Conservation (phyloP, 2,329 filamentous ascomycete genomes). For the Fusarium floridanum region DNA sequence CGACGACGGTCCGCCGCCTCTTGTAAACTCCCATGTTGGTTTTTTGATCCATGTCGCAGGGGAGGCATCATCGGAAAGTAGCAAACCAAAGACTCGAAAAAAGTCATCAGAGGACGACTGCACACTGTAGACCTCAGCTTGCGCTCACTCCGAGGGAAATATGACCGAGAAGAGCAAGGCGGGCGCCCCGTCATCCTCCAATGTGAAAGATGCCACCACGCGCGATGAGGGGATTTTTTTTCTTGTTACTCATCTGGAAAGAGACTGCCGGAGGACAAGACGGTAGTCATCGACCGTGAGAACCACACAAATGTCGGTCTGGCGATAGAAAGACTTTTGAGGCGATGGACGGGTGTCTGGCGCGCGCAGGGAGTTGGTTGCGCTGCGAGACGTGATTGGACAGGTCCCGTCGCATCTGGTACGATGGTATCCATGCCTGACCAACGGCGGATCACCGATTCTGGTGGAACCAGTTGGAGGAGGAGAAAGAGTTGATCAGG, state of each 20-base stretch:
- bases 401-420: constrained; percentile 25
- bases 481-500: constrained; percentile 28
- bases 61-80: neutral
- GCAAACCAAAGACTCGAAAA: neutral
- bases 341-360: constrained; percentile 36
- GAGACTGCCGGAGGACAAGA: constrained; percentile 17
- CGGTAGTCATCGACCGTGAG: constrained; percentile 15
- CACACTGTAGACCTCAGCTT: constrained; percentile 25
- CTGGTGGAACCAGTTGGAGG: constrained; percentile 40
- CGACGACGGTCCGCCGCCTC: constrained; percentile 29
- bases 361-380: constrained; percentile 28
- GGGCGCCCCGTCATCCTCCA: constrained; percentile 4
- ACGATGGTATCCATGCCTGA: constrained; percentile 34
- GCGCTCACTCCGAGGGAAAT: constrained; percentile 5
- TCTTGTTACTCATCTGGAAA: neutral
- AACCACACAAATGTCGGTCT: constrained; percentile 44
- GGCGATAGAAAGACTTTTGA: constrained; percentile 30
- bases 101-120: constrained; percentile 11
- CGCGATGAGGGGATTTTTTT: constrained; percentile 11
- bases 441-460: constrained; percentile 41
- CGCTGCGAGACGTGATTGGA: constrained; percentile 39
- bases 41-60: constrained; percentile 19
- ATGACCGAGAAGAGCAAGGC: constrained; percentile 25
- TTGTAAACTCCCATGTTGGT: constrained; percentile 42
- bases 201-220: constrained; percentile 2